phyloP scores from a whole-genome alignment of 202 grass and related monocot species.

The Brachypodium distachyon region DNA sequence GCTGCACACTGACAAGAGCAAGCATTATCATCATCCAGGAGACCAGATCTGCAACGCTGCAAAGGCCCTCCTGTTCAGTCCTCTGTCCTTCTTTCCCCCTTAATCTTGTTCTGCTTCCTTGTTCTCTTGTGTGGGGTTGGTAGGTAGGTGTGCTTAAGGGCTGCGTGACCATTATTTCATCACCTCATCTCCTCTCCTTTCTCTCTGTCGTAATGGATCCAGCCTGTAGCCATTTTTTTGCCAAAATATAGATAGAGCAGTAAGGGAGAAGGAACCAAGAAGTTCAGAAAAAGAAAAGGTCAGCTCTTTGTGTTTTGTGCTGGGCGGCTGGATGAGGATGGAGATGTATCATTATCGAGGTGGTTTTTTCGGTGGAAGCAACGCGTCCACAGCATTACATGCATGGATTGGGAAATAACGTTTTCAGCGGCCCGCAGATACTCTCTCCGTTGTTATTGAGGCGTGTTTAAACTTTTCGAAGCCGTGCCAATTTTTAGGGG shows the following conservation, averaged over 20 bases:
- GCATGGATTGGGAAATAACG: not conserved
- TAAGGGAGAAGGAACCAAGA: not conserved
- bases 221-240: slow-evolving; percentile 7
- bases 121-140: not conserved
- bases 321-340: not conserved
- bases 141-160: not conserved
- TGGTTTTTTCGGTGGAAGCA: slow-evolving; percentile 5
- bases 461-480: no score
- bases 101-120: not conserved
- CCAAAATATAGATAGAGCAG: not conserved
- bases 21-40: not conserved
- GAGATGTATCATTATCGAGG: not conserved
- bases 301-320: not conserved
- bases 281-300: not conserved
- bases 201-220: slow-evolving; percentile 12
- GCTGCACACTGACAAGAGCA: not conserved
- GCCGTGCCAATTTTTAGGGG: no score
- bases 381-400: not conserved
- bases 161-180: slow-evolving; percentile 10
- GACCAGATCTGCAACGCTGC: slow-evolving; percentile 29
- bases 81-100: not conserved
- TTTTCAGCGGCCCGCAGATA: not conserved
- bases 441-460: no score
- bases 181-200: not conserved
- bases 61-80: not conserved